Percentiles rank a stretch among this genome's conserved stretches.
Evolutionary conservation across 2,329 filamentous ascomycete species (phyloP).

Genomic region (Botrytis squamosa): DNA sequence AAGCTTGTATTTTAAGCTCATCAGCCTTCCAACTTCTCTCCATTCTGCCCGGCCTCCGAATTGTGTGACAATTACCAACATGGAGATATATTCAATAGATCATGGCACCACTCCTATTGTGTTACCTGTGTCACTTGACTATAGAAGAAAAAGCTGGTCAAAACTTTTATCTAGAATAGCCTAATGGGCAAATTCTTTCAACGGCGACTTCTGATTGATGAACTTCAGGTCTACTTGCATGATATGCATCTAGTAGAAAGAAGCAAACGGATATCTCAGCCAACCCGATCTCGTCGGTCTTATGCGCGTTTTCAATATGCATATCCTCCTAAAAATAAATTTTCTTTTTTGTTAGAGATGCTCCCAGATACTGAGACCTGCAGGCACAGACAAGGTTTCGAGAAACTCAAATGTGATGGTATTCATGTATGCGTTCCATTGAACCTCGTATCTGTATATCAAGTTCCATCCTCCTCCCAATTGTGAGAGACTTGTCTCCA

Average conservation of each 20-base stretch:
- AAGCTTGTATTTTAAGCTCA: neutral
- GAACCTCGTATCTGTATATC: constrained; percentile 15
- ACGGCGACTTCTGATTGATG: neutral
- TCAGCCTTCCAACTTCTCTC: neutral
- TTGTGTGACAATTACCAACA: neutral
- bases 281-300: neutral
- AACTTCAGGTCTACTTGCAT: neutral
- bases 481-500: neutral
- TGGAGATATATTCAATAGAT: constrained; percentile 2
- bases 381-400: constrained; percentile 9
- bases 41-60: neutral
- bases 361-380: constrained; percentile 11
- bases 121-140: constrained; percentile 1
- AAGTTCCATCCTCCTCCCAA: neutral
- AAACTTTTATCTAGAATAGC: neutral
- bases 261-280: constrained; percentile 16
- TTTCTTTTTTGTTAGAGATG: constrained; percentile 5
- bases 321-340: neutral
- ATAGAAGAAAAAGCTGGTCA: neutral
- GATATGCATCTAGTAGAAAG: neutral
- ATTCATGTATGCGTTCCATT: neutral
- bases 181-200: neutral
- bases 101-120: neutral
- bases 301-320: constrained; percentile 8
- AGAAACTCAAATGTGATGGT: constrained; percentile 7